phyloP scores from a whole-genome alignment of 1,284 basidiomycete genomes.

The Trametes sp. region DNA sequence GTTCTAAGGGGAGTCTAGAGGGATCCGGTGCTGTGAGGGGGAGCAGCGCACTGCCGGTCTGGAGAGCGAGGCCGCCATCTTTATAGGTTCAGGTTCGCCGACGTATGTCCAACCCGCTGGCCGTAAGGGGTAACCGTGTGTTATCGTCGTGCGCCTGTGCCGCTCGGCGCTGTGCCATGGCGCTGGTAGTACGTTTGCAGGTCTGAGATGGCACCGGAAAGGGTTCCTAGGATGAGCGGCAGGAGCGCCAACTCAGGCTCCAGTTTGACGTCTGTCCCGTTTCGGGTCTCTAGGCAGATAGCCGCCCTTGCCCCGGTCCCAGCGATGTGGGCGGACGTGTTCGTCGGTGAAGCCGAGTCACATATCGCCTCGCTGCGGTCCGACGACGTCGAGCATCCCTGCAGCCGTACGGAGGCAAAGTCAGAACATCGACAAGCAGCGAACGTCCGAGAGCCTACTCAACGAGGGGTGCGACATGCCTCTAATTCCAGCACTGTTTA shows the following conservation, averaged over 20 bases:
- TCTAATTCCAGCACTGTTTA: too few species aligned
- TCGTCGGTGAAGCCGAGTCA: background rate
- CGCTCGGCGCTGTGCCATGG: background rate
- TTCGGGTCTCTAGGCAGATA: slow-evolving; percentile 1
- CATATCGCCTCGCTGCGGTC: background rate
- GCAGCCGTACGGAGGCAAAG: background rate
- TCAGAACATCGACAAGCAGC: background rate
- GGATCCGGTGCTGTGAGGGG: background rate
- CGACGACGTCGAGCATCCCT: background rate
- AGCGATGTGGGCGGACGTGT: background rate
- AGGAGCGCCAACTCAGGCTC: background rate
- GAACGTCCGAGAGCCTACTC: background rate
- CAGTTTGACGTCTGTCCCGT: background rate
- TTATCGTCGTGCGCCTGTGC: background rate
- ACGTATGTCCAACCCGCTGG: background rate
- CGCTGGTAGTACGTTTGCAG: background rate
- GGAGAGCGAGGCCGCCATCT: background rate
- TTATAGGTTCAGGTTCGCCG: background rate
- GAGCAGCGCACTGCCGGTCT: background rate
- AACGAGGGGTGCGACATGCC: background rate
- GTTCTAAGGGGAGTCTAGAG: background rate
- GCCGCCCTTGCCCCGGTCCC: background rate
- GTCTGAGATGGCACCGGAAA: background rate
- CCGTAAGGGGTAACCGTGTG: background rate
- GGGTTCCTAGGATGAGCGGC: background rate